Base-by-base conservation (phyloP, 225 moss, liverwort and hornwort species). In the Ulota crispa region DNA sequence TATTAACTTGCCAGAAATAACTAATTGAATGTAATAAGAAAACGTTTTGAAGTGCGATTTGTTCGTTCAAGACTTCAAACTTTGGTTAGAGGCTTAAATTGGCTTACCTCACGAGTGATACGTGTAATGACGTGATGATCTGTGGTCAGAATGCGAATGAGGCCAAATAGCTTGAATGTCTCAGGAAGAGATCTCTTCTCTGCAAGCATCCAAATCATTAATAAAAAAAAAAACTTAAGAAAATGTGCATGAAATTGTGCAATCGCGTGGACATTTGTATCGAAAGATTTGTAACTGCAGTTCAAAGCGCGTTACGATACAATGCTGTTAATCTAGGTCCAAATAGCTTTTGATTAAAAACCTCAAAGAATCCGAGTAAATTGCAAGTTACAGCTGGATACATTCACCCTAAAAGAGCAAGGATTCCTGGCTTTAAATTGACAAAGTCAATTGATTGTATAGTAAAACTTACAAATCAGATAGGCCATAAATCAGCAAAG, bases 81-180 rank as follows among this genome's bases (percentile, higher is more conserved):
- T 67, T 18, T 63, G 50, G 32, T 81, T 47, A 6, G 19, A 68
- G 59, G 45, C 63, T 15, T 23, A 73, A 71, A 57, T 8, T 63
- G 39, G 72, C 77, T 83, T 68, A 92, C 95, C 92, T 96, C 96
- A 78, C 86, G 89, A 60, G 96, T 91, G 68, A 94, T 87, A 55
- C 96, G 89, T 57, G 90, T 90, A 59, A 94, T 90, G 53, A 86
- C 88, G 62, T 85, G 85, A 82, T 94, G 94, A 57, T 92, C 89
- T 52, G 94, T 93, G 41, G 93, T 93, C 28, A 96, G 60, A 27
- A 86, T 79, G 82, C 93, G 94, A 78, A 96, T 91, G 85, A 91
- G 72, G 77, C 85, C 87, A 39, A 96, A 96, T 7, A 96, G 85
- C 72, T 87, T 89, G 88, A 96, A 96, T 61, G 94, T 93, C 65